phyloP scores from a whole-genome alignment of 495 filamentous ascomycete genomes.

The Aspergillus coremiiformis region DNA sequence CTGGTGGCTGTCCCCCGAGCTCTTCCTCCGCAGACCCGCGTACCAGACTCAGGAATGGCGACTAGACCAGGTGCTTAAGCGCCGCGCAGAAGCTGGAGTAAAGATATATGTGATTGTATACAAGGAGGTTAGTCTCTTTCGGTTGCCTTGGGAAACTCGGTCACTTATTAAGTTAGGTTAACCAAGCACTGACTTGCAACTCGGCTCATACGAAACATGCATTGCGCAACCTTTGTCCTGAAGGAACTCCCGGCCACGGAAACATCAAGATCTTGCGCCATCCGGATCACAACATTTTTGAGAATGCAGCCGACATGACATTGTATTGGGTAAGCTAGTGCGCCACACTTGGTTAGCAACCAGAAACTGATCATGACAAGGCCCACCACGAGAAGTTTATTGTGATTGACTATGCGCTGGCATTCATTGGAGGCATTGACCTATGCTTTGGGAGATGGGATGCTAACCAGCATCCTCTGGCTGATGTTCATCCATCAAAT shows the following conservation, averaged over 20 bases:
- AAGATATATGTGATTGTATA: constrained; percentile 94
- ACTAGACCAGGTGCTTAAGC: constrained; percentile 78
- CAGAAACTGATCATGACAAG: constrained; percentile 16
- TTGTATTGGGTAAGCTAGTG: constrained; percentile 68
- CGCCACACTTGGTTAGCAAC: not conserved
- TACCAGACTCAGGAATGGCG: constrained; percentile 78
- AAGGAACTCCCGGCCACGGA: constrained; percentile 68
- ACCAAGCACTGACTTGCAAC: constrained; percentile 84
- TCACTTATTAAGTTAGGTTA: constrained; percentile 33
- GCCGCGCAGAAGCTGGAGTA: constrained; percentile 81
- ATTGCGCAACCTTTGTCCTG: constrained; percentile 68
- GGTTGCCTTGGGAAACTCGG: not conserved
- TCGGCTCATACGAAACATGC: constrained; percentile 89
- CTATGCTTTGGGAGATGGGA: constrained; percentile 98
- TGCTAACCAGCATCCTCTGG: constrained; percentile 69
- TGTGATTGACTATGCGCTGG: constrained; percentile 82
- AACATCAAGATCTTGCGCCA: constrained; percentile 90
- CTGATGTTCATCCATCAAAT: constrained; percentile 81
- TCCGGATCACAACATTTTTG: constrained; percentile 90
- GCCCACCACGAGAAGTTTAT: constrained; percentile 97
- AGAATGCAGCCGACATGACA: constrained; percentile 93
- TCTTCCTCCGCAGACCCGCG: constrained; percentile 83
- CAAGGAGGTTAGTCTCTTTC: constrained; percentile 54
- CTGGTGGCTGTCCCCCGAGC: constrained; percentile 94
- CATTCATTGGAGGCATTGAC: constrained; percentile 89